A percentile compares a stretch with the other conserved stretches of the same genome.
phyloP scores from a whole-genome alignment of 176 grass and related monocot species.

The Juncus inflexus region DNA sequence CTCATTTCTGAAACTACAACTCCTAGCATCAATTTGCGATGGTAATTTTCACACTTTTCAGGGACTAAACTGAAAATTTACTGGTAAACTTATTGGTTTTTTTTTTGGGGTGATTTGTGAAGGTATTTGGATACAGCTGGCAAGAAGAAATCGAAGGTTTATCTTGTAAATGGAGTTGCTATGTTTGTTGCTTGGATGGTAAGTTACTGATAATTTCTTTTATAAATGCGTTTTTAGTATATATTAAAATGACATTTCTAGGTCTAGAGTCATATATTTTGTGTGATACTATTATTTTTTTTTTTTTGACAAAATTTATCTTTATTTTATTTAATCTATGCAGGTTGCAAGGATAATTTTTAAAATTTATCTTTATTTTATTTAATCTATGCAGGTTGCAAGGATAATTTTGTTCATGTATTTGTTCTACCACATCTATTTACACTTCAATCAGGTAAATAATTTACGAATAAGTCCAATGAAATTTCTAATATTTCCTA shows the following conservation, averaged over 20 bases:
- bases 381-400: slow-evolving; percentile 54
- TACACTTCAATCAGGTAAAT: slow-evolving; percentile 80
- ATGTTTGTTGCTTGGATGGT: slow-evolving; percentile 94
- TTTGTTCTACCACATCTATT: slow-evolving; percentile 79
- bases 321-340: slow-evolving; percentile 27
- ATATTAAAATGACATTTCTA: slow-evolving; percentile 17
- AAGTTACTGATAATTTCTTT: slow-evolving; percentile 22
- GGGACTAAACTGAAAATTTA: neutral
- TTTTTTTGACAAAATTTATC: slow-evolving; percentile 19
- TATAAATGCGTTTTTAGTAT: neutral
- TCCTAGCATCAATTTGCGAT: slow-evolving; percentile 83
- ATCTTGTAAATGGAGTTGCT: slow-evolving; percentile 75
- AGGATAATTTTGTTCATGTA: slow-evolving; percentile 96
- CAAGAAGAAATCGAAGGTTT: slow-evolving; percentile 74
- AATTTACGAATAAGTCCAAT: neutral
- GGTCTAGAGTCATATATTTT: neutral
- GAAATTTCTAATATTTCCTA: slow-evolving; percentile 14
- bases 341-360: slow-evolving; percentile 92
- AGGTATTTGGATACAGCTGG: slow-evolving; percentile 98
- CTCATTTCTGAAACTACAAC: slow-evolving; percentile 89
- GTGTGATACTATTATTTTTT: neutral
- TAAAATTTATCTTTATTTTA: slow-evolving; percentile 14
- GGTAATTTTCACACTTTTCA: slow-evolving; percentile 37
- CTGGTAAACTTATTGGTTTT: slow-evolving; percentile 26
- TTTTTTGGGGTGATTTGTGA: slow-evolving; percentile 31